phyloP scores from a whole-genome alignment of 1,139 yeast genomes.

The Magnusiomyces fungicola region DNA sequence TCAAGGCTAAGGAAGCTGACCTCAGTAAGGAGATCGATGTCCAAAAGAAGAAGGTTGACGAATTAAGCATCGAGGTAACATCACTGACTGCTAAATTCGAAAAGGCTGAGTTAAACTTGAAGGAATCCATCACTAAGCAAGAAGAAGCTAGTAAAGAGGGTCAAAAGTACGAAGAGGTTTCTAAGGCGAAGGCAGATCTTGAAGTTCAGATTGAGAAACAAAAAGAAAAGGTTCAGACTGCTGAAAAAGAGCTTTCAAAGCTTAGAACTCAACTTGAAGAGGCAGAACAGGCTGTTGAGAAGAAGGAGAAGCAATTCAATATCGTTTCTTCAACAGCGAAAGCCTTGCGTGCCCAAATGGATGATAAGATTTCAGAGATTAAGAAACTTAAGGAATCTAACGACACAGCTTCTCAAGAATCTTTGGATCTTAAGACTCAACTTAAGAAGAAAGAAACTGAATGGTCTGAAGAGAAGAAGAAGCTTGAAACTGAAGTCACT shows the following conservation, averaged over 20 bases:
- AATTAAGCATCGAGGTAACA: neutral
- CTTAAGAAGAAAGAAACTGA: neutral
- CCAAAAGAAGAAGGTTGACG: neutral
- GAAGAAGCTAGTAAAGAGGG: neutral
- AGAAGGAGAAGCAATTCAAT: neutral
- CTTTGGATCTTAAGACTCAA: neutral
- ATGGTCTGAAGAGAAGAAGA: neutral
- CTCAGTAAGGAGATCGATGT: neutral
- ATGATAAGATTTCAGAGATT: neutral
- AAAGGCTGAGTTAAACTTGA: neutral
- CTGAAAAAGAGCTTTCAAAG: neutral
- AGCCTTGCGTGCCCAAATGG: neutral
- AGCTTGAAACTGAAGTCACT: conserved; percentile 7
- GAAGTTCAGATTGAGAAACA: conserved; percentile 5
- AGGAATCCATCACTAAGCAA: neutral
- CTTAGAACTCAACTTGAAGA: neutral
- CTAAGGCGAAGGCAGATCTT: neutral
- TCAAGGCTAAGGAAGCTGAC: neutral
- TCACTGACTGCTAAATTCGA: neutral
- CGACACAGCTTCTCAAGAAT: neutral
- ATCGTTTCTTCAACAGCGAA: neutral
- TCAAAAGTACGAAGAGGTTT: neutral
- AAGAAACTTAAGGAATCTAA: neutral
- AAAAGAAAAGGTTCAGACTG: conserved; percentile 1
- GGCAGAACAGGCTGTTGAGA: neutral